These are phyloP conservation scores for Isochrysis galbana DNA, from an alignment of 78 protist genomes.

Conservation along the genomic window DNA sequence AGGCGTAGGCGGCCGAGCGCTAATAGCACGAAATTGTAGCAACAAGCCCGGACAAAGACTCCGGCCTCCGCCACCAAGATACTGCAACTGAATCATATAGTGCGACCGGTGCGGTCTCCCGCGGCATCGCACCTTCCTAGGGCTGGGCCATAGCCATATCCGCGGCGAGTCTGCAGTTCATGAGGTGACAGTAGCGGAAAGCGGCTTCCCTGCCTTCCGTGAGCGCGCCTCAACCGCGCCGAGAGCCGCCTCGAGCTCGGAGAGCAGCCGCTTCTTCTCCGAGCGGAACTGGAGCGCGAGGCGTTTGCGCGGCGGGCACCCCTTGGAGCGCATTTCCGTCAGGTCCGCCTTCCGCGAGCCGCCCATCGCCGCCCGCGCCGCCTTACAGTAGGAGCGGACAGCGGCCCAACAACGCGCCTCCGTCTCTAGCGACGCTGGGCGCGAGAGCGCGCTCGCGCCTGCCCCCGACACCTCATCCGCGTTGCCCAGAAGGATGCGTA, in stretches of 20 bases:
- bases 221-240: neutral
- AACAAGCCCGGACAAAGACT: too few relatives aligned
- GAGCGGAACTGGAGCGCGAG: neutral
- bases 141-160: too few relatives aligned
- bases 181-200: too few relatives aligned
- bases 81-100: too few relatives aligned
- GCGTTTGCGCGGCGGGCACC: neutral
- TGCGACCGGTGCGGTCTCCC: too few relatives aligned
- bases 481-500: neutral
- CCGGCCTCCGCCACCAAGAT: too few relatives aligned
- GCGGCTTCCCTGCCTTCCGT: neutral
- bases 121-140: too few relatives aligned
- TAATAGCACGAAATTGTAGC: too few relatives aligned
- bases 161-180: too few relatives aligned
- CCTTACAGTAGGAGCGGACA: neutral
- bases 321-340: neutral
- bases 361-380: neutral
- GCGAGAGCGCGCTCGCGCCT: neutral
- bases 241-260: neutral
- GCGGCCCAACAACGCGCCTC: neutral
- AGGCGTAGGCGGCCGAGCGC: too few relatives aligned
- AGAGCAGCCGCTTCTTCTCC: constrained; percentile 1
- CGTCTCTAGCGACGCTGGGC: neutral
- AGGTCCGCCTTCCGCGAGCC: constrained; percentile 2
- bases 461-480: neutral